A percentile compares a stretch with the other conserved stretches of the same genome.
phyloP scores from a whole-genome alignment of 2,329 filamentous ascomycete genomes.

The Penicillium fuscoglaucum region DNA sequence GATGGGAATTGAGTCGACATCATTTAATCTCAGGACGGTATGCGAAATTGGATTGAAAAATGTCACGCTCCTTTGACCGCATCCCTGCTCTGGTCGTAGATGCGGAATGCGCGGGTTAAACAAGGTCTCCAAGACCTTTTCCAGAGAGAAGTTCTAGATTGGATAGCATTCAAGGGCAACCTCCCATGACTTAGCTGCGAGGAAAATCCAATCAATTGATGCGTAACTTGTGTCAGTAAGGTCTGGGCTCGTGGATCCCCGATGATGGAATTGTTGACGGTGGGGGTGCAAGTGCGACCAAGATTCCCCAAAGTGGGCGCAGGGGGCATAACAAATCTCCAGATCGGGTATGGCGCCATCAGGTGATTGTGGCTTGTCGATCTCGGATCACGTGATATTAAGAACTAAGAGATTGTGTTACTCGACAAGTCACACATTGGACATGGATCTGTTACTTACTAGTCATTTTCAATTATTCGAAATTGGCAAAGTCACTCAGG shows the following conservation, averaged over 20 bases:
- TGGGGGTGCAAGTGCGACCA: slow-evolving; percentile 26
- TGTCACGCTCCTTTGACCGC: slow-evolving; percentile 37
- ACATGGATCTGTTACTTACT: background rate
- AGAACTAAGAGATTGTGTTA: background rate
- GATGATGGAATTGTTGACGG: slow-evolving; percentile 29
- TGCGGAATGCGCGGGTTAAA: slow-evolving; percentile 23
- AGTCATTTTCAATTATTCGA: background rate
- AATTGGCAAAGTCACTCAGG: background rate
- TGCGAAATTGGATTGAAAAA: slow-evolving; percentile 30
- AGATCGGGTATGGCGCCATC: slow-evolving; percentile 32
- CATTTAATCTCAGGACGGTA: slow-evolving; percentile 32
- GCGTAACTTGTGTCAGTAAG: background rate
- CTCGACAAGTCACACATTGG: background rate
- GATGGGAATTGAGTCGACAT: slow-evolving; percentile 44
- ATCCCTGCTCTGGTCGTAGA: slow-evolving; percentile 40
- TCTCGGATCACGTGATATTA: slow-evolving; percentile 17
- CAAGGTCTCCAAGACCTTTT: background rate
- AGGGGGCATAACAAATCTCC: slow-evolving; percentile 44
- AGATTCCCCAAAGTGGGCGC: slow-evolving; percentile 23
- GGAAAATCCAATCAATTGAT: background rate
- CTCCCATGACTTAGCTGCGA: slow-evolving; percentile 1
- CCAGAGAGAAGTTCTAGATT: background rate
- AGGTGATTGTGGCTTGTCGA: slow-evolving; percentile 30
- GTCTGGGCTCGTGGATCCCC: slow-evolving; percentile 7
- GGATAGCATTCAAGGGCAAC: slow-evolving; percentile 9